Evolutionary conservation across 768 basidiomycete species (phyloP).

Genomic region (Termitomyces sp.): DNA sequence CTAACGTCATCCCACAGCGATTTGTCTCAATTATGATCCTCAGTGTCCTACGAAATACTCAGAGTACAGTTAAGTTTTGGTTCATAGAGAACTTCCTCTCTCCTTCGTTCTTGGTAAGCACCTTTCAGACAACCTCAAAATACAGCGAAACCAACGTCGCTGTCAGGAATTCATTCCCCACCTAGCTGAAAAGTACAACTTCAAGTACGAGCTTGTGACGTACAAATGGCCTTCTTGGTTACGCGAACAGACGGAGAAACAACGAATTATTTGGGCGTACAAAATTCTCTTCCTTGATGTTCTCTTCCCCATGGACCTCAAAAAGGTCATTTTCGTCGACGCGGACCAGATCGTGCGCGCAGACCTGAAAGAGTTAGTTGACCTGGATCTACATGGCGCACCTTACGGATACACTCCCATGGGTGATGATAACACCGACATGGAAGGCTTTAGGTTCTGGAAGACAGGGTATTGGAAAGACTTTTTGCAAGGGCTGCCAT

Average conservation of each 20-base stretch:
- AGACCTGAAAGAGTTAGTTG: constrained; percentile 94
- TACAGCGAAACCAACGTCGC: not conserved
- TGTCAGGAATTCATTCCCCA: constrained; percentile 92
- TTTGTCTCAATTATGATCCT: constrained; percentile 99
- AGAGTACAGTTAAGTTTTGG: constrained; percentile 98
- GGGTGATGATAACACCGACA: constrained; percentile 92
- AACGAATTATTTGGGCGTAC: constrained; percentile 98
- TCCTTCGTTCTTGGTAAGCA: constrained; percentile 85
- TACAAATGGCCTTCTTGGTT: constrained; percentile 99
- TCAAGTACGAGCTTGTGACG: constrained; percentile 96
- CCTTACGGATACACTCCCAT: constrained; percentile 97
- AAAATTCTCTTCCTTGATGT: constrained; percentile 99
- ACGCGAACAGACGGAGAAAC: constrained; percentile 95
- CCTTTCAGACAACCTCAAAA: not conserved
- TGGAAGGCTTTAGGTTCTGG: constrained; percentile 99
- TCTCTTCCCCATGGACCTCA: constrained; percentile 97
- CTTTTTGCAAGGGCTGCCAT: constrained; percentile 77
- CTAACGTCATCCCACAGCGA: constrained; percentile 50
- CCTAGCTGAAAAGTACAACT: constrained; percentile 86
- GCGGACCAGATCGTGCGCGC: constrained; percentile 96
- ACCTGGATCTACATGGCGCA: constrained; percentile 87
- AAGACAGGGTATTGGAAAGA: constrained; percentile 96
- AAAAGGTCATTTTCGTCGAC: constrained; percentile 99
- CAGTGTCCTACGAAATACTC: constrained; percentile 91
- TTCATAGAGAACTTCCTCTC: constrained; percentile 99